Conservation (phyloP, 352 stramenopile species). For the Globisporangium canariense region DNA sequence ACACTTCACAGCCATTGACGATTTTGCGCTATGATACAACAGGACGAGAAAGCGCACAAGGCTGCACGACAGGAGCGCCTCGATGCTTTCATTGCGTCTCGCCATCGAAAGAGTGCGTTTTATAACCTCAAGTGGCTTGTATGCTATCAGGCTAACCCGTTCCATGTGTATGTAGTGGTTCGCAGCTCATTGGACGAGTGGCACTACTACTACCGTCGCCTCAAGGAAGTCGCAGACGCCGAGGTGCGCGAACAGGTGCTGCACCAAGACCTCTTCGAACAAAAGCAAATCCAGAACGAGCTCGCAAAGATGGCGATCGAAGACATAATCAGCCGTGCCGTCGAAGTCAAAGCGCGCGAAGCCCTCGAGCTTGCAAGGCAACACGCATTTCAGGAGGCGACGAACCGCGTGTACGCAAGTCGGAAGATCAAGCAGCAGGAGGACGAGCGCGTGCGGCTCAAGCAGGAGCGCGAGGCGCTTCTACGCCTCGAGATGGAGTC, state of each 20-base stretch:
- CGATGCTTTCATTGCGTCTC: conserved; percentile 27
- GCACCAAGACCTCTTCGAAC: conserved; percentile 33
- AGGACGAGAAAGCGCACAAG: conserved; percentile 32
- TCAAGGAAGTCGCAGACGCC: conserved; percentile 37
- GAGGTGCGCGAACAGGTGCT: conserved; percentile 36
- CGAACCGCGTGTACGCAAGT: conserved; percentile 34
- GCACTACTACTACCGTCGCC: conserved; percentile 37
- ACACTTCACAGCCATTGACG: neutral
- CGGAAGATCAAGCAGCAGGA: conserved; percentile 54
- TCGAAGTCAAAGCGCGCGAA: conserved; percentile 24
- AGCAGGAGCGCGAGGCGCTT: conserved; percentile 25
- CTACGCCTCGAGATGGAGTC: conserved; percentile 26
- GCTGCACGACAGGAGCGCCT: conserved; percentile 23
- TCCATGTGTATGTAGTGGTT: conserved; percentile 15
- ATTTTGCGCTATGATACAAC: conserved; percentile 18
- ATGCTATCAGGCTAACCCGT: neutral
- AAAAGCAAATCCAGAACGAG: conserved; percentile 29
- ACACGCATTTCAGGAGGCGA: conserved; percentile 43
- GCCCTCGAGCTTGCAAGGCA: conserved; percentile 27
- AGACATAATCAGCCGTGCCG: conserved; percentile 34
- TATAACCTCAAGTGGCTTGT: neutral
- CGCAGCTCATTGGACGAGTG: conserved; percentile 28
- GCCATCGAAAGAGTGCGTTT: conserved; percentile 35
- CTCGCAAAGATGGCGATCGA: conserved; percentile 37
- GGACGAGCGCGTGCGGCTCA: conserved; percentile 43